Evolutionary conservation across 2,329 filamentous ascomycete genomes (phyloP).

Genomic region (Karstenula rhodostoma): DNA sequence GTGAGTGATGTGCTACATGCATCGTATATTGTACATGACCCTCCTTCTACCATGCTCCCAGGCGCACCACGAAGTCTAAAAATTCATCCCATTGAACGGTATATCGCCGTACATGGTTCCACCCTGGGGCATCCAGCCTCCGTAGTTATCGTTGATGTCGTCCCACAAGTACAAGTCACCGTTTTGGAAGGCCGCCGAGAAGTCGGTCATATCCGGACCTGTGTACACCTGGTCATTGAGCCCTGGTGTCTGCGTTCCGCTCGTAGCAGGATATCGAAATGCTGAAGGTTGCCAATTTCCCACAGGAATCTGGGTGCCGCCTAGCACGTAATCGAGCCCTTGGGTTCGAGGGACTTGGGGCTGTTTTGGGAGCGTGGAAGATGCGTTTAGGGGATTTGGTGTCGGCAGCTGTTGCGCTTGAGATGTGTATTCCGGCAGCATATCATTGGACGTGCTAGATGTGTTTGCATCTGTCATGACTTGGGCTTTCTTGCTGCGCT

Average conservation of each 20-base stretch:
- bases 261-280: background rate
- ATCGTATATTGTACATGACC: background rate
- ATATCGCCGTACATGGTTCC: conserved; percentile 33
- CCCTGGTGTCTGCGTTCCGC: conserved; percentile 16
- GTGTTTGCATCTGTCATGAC: background rate
- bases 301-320: conserved; percentile 1
- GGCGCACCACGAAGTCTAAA: background rate
- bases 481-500: conserved; percentile 27
- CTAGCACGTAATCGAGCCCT: conserved; percentile 2
- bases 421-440: background rate
- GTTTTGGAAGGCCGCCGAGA: conserved; percentile 44
- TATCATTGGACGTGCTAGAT: background rate
- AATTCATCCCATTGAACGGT: conserved; percentile 29
- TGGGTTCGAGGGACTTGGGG: background rate
- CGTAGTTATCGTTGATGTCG: conserved; percentile 44
- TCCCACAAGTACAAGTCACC: conserved; percentile 50
- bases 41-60: too few species aligned
- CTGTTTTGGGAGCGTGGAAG: background rate
- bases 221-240: conserved; percentile 14
- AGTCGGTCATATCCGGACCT: conserved; percentile 41
- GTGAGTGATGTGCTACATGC: conserved; percentile 1
- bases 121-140: conserved; percentile 41
- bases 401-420: conserved; percentile 5
- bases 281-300: conserved; percentile 10
- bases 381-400: background rate